These are phyloP conservation scores for Kazachstania kunashirensis DNA, from an alignment of 805 yeast genomes.

Conservation along the genomic window DNA sequence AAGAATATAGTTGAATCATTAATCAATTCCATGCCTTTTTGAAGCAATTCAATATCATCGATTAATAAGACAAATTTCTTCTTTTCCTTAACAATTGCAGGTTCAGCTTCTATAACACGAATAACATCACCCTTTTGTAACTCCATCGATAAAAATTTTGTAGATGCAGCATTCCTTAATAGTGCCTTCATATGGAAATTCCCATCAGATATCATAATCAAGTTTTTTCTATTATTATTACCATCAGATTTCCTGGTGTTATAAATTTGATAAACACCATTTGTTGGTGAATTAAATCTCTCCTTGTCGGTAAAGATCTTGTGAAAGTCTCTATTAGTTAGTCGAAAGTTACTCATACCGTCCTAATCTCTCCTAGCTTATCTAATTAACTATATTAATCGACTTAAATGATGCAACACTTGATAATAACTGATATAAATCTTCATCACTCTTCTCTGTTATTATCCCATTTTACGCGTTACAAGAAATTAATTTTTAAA, in stretches of 20 bases:
- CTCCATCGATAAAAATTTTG: constrained; percentile 37
- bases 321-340: constrained; percentile 23
- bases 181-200: constrained; percentile 41
- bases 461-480: no score
- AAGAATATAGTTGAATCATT: constrained; percentile 35
- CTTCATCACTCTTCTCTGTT: no score
- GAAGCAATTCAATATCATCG: constrained; percentile 37
- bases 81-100: constrained; percentile 30
- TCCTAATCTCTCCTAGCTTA: no score
- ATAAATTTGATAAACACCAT: constrained; percentile 26
- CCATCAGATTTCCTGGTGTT: constrained; percentile 27
- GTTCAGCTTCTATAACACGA: constrained; percentile 25
- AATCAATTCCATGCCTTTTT: constrained; percentile 31
- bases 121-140: constrained; percentile 36
- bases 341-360: constrained; percentile 16
- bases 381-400: no score
- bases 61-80: constrained; percentile 41
- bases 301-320: constrained; percentile 23
- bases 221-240: constrained; percentile 23
- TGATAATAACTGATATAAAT: no score
- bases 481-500: no score
- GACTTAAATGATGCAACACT: no score
- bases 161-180: constrained; percentile 41
- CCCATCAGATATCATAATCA: constrained; percentile 44
- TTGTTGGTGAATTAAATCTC: constrained; percentile 24